Conservation (phyloP, 176 grass and related monocot species). For the Triticum aestivum region IWGSC_CS_RefSeq_v2.1 NC_057811.1:59460739-59461238, state of each 20-base stretch:
- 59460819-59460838: neutral
- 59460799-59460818: neutral
- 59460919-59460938: neutral
- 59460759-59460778: neutral
- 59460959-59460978: constrained; percentile 56
- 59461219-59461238: neutral
- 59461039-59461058: constrained; percentile 94
- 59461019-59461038: constrained; percentile 83
- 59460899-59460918: neutral
- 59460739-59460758: neutral
- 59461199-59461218: constrained; percentile 5
- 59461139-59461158: constrained; percentile 60
- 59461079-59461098: constrained; percentile 87
- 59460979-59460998: constrained; percentile 97
- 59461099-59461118: constrained; percentile 24
- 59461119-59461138: constrained; percentile 62
- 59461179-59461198: constrained; percentile 63
- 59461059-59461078: constrained; percentile 96
- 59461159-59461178: constrained; percentile 62
- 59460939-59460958: constrained; percentile 33
- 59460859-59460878: neutral
- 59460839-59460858: neutral
- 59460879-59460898: neutral
- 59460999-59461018: constrained; percentile 96
- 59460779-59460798: neutral